phyloP scores from a whole-genome alignment of 2,329 filamentous ascomycete genomes.

The Dothistroma pini region DNA sequence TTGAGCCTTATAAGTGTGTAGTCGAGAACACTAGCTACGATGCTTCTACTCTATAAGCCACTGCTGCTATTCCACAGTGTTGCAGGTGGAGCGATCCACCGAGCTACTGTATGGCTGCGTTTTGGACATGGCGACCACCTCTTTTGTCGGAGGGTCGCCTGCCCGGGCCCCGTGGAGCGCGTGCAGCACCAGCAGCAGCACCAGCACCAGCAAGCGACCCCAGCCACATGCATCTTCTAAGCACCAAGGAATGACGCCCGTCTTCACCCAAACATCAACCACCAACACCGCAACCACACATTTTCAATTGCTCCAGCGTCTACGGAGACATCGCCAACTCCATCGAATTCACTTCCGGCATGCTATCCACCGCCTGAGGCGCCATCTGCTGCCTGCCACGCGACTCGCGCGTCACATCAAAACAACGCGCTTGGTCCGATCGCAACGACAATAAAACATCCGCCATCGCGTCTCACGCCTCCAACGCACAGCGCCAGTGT shows the following conservation, averaged over 20 bases:
- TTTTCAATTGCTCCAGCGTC: not conserved
- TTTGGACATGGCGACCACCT: too few relatives aligned
- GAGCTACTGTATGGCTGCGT: too few relatives aligned
- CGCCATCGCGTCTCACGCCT: not conserved
- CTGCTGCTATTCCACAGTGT: too few relatives aligned
- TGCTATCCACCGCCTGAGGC: slow-evolving; percentile 3
- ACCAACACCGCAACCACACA: not conserved
- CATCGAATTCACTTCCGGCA: not conserved
- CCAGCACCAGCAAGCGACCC: not conserved
- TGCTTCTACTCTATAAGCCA: too few relatives aligned
- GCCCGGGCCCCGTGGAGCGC: too few relatives aligned
- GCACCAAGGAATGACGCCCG: not conserved
- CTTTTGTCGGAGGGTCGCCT: too few relatives aligned
- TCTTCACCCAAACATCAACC: not conserved
- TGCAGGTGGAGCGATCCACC: too few relatives aligned
- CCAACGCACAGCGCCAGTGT: slow-evolving; percentile 4
- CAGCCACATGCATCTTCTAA: not conserved
- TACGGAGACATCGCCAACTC: not conserved
- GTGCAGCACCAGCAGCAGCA: not conserved
- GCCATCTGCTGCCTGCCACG: slow-evolving; percentile 1
- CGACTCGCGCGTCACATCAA: slow-evolving; percentile 10
- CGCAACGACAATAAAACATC: slow-evolving; percentile 13
- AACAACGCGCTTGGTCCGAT: slow-evolving; percentile 22
- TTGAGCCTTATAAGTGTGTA: too few relatives aligned
- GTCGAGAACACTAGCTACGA: too few relatives aligned